Evolutionary conservation across 306 rosid species (phyloP), one percentile per base, ranked within the genome.

Genomic region (Begonia fuchsioides): DNA sequence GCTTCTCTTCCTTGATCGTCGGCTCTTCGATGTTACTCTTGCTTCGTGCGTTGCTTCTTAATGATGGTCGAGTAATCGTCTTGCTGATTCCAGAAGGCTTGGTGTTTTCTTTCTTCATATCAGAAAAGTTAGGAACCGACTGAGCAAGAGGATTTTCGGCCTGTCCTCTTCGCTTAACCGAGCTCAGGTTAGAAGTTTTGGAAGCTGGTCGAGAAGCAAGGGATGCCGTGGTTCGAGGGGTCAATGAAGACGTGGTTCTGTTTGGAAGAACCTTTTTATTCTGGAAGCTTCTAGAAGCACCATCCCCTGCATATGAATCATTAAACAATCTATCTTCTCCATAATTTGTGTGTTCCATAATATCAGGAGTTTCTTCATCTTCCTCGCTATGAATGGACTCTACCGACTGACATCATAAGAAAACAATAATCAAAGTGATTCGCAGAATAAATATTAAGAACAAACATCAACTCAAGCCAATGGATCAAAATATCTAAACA

Each of bases 81-180:
- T 86, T 86, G 64, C 88, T 63, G 43, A 64, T 76, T 70, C 80
- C 96, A 54, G 55, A 40, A 5, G 96, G 99, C 66, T 76, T 92
- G 13, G 99, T 92, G 62, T 86, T 92, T 74, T 92, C 99, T 80
- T 92, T 92, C 69, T 96, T 79, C 52, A 92, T 64, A 71, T 92
- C 99, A 55, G 96, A 76, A 61, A 86, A 92, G 69, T 92, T 92
- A 38, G 96, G 99, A 57, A 92, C 94, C 49, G 96, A 92, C 60
- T 79, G 94, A 38, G 82, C 79, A 62, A 86, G 77, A 65, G 82
- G 88, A 52, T 64, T 80, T 52, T 82, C 96, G 43, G 67, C 61
- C 44, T 64, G 75, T 12, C 57, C 39, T 70, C 81, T 82, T 69
- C 88, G 81, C 79, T 66, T 69, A 38, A 86, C 96, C 52, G 79